These are phyloP conservation scores for Quambalaria eucalypti DNA, from an alignment of 1,284 basidiomycete genomes.

Conservation along the genomic window DNA sequence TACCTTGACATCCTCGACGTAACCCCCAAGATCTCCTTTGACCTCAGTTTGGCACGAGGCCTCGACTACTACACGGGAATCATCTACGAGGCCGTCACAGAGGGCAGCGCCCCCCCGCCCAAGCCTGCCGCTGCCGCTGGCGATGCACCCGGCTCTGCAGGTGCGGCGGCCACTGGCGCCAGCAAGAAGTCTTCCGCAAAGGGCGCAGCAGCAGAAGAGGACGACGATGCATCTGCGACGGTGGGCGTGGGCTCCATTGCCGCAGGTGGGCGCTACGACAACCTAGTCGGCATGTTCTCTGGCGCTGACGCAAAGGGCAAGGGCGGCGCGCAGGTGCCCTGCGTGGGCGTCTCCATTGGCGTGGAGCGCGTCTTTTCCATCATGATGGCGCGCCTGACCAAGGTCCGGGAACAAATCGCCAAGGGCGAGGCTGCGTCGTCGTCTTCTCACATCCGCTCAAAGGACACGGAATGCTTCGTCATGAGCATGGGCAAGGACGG, in stretches of 20 bases:
- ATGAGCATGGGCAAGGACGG: slow-evolving; percentile 80
- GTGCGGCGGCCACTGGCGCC: slow-evolving; percentile 29
- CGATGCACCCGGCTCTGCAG: slow-evolving; percentile 29
- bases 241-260: slow-evolving; percentile 96
- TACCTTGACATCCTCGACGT: slow-evolving; percentile 75
- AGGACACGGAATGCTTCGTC: slow-evolving; percentile 89
- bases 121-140: slow-evolving; percentile 50
- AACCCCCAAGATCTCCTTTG: slow-evolving; percentile 72
- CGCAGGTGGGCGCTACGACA: slow-evolving; percentile 92
- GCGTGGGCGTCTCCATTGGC: slow-evolving; percentile 87
- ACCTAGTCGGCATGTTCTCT: slow-evolving; percentile 88
- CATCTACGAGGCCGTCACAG: slow-evolving; percentile 93
- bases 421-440: slow-evolving; percentile 16
- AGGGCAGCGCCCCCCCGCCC: slow-evolving; percentile 81
- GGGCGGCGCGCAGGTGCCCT: slow-evolving; percentile 56
- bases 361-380: slow-evolving; percentile 93
- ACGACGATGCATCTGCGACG: slow-evolving; percentile 82
- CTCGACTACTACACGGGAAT: slow-evolving; percentile 98
- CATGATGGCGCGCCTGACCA: slow-evolving; percentile 67
- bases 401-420: slow-evolving; percentile 55
- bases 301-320: slow-evolving; percentile 61
- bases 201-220: slow-evolving; percentile 54
- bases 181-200: slow-evolving; percentile 52
- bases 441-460: slow-evolving; percentile 57
- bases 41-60: slow-evolving; percentile 88